Conservation (phyloP, 1,284 basidiomycete species). For the Irpex sp. region DNA sequence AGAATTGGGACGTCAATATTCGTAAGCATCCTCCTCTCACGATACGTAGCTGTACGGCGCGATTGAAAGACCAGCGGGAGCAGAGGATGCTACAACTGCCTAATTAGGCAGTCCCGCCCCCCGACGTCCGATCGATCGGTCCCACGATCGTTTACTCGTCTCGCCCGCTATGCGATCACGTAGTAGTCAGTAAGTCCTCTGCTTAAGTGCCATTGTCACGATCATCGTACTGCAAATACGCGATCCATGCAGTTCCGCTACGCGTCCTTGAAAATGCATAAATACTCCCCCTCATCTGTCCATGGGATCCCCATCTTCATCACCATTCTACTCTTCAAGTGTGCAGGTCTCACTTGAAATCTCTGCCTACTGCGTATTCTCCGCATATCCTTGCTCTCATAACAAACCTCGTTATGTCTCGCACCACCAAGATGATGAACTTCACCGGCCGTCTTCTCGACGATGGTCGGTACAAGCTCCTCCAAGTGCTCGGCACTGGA, state of each 20-base stretch:
- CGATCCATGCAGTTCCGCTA: background rate
- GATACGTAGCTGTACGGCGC: too few relatives aligned
- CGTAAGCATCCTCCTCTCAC: too few relatives aligned
- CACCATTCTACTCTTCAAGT: constrained; percentile 8
- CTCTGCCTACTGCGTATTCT: constrained; percentile 1
- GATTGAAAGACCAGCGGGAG: too few relatives aligned
- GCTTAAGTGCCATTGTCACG: background rate
- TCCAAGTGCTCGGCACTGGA: constrained; percentile 27
- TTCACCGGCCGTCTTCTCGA: constrained; percentile 15
- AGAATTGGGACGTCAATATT: background rate
- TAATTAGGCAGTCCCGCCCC: background rate
- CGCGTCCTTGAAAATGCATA: constrained; percentile 2
- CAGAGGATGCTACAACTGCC: background rate
- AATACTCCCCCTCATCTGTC: background rate
- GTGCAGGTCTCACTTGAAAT: constrained; percentile 11
- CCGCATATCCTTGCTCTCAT: background rate
- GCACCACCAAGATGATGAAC: constrained; percentile 9
- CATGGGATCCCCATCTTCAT: background rate
- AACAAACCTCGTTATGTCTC: constrained; percentile 2
- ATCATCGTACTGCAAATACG: background rate
- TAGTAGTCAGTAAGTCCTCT: background rate
- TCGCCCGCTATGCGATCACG: background rate
- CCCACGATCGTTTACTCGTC: background rate
- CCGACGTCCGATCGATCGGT: background rate
- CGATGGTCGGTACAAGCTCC: constrained; percentile 13